Evolutionary conservation across 2,329 filamentous ascomycete species (phyloP).

Genomic region (Aspergillus glaucus): DNA sequence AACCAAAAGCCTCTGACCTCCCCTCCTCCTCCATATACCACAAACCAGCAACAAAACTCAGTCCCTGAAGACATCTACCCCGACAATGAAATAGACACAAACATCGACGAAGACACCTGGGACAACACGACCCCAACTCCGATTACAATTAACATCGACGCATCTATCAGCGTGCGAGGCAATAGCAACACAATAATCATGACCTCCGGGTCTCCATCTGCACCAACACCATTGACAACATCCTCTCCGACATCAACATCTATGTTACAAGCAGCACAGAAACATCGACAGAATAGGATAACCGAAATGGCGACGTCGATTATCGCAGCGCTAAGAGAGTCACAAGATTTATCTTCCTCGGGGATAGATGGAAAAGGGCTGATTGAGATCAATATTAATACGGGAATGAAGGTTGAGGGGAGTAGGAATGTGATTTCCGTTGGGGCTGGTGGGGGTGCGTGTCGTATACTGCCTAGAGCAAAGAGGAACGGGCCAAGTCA

Average conservation of each 20-base stretch:
- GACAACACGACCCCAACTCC: slow-evolving; percentile 5
- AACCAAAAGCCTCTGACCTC: slow-evolving; percentile 3
- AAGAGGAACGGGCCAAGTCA: background rate
- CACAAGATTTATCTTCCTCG: background rate
- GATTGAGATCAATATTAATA: slow-evolving; percentile 21
- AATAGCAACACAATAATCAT: slow-evolving; percentile 28
- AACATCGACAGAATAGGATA: slow-evolving; percentile 18
- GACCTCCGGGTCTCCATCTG: slow-evolving; percentile 8
- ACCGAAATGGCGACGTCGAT: slow-evolving; percentile 20
- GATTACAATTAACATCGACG: slow-evolving; percentile 30
- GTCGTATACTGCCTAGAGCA: background rate
- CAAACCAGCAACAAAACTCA: slow-evolving; percentile 1
- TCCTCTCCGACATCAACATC: background rate
- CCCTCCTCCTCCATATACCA: slow-evolving; percentile 20
- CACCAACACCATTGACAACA: background rate
- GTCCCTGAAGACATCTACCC: slow-evolving; percentile 5
- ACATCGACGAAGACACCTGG: slow-evolving; percentile 7
- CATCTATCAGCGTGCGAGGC: slow-evolving; percentile 28
- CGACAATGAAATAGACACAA: background rate
- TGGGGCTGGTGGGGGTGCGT: slow-evolving; percentile 3
- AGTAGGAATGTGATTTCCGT: slow-evolving; percentile 21
- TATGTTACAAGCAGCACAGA: slow-evolving; percentile 10
- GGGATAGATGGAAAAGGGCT: background rate
- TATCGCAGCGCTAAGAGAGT: slow-evolving; percentile 16
- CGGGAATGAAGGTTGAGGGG: slow-evolving; percentile 25